A percentile compares a stretch with the other conserved stretches of the same genome.
Evolutionary conservation across 306 rosid genomes (phyloP).

Genomic region (Cucumis melo): DNA sequence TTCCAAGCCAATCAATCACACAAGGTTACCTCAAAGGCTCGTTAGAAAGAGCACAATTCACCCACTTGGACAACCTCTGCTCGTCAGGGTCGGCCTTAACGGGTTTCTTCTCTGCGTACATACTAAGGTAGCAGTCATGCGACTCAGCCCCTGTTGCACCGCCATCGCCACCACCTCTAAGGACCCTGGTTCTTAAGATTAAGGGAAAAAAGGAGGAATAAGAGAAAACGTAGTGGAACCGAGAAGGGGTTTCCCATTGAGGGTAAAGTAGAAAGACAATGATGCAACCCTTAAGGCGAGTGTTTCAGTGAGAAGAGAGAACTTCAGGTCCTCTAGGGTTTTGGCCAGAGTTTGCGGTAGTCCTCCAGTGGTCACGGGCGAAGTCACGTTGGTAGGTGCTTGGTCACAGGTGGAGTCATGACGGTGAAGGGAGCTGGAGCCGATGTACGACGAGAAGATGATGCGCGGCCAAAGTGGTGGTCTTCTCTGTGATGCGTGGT

Average conservation of each 20-base stretch:
- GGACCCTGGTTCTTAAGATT: constrained; percentile 34
- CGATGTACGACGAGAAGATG: no score
- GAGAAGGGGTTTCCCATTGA: constrained; percentile 46
- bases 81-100: constrained; percentile 83
- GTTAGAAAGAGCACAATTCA: constrained; percentile 61
- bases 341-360: constrained; percentile 11
- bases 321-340: constrained; percentile 47
- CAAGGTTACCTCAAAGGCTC: constrained; percentile 84
- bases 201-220: constrained; percentile 44
- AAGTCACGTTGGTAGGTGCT: no score
- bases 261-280: constrained; percentile 52
- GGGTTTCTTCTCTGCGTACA: constrained; percentile 86
- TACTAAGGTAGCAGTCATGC: constrained; percentile 84
- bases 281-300: constrained; percentile 3
- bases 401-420: no score
- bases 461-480: no score
- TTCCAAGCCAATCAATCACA: constrained; percentile 72
- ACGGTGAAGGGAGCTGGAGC: no score
- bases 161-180: constrained; percentile 86
- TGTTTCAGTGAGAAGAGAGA: constrained; percentile 21
- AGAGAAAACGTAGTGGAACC: constrained; percentile 31
- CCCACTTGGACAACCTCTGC: constrained; percentile 80
- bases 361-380: no score
- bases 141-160: constrained; percentile 97
- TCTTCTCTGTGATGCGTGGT: no score